phyloP scores from a whole-genome alignment of 805 yeast genomes.

The Aciculoconidium aculeatum region DNA sequence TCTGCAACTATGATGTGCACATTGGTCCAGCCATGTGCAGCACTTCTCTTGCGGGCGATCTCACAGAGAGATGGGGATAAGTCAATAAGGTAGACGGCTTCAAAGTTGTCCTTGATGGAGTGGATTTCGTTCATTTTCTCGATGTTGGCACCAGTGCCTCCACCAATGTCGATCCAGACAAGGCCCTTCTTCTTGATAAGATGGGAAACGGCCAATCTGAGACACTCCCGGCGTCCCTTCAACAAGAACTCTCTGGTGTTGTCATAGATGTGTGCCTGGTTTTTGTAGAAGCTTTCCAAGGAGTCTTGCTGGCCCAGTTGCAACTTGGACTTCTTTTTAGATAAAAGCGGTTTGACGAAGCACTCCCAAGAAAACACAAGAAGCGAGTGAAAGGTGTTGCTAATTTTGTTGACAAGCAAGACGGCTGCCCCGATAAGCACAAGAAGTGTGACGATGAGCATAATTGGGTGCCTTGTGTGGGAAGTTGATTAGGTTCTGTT shows the following conservation, averaged over 20 bases:
- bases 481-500: no score
- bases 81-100: constrained; percentile 67
- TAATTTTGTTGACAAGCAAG: constrained; percentile 10
- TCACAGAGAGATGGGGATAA: constrained; percentile 72
- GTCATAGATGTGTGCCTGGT: constrained; percentile 75
- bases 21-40: constrained; percentile 38
- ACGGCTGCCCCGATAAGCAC: constrained; percentile 4
- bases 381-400: constrained; percentile 19
- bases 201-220: constrained; percentile 56
- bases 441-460: constrained; percentile 3
- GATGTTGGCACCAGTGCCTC: constrained; percentile 81
- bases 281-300: constrained; percentile 65
- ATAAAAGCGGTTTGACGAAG: constrained; percentile 52
- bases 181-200: constrained; percentile 38
- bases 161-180: constrained; percentile 79
- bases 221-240: constrained; percentile 65
- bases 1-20: constrained; percentile 69
- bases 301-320: constrained; percentile 47
- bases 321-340: constrained; percentile 21
- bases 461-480: no score
- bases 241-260: constrained; percentile 59
- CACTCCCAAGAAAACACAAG: constrained; percentile 42
- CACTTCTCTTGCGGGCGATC: constrained; percentile 58
- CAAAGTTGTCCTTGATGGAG: constrained; percentile 44
- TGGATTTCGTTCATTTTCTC: constrained; percentile 63